Evolutionary conservation across 352 stramenopile species (phyloP).

Genomic region (Phytophthora nicotianae): DNA sequence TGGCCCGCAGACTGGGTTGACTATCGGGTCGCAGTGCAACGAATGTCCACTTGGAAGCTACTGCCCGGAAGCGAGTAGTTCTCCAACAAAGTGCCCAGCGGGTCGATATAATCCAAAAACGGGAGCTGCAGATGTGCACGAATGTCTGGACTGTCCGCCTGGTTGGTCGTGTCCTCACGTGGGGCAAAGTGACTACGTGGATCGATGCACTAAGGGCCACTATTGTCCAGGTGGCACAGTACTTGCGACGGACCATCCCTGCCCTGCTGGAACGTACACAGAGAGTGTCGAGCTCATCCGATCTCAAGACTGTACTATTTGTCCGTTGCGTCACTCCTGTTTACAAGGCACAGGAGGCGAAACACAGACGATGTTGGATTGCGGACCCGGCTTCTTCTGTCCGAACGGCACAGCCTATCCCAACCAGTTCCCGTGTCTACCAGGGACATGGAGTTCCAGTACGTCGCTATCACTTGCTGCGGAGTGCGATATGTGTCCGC

Average conservation of each 20-base stretch:
- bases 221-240: conserved; percentile 77
- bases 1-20: conserved; percentile 56
- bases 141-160: conserved; percentile 72
- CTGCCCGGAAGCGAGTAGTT: conserved; percentile 80
- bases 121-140: conserved; percentile 50
- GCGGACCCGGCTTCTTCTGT: conserved; percentile 79
- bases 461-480: conserved; percentile 56
- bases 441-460: conserved; percentile 88
- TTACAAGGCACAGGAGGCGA: conserved; percentile 74
- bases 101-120: conserved; percentile 76
- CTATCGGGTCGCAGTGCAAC: conserved; percentile 53
- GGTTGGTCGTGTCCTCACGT: conserved; percentile 79
- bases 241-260: conserved; percentile 58
- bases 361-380: conserved; percentile 71
- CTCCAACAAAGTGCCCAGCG: conserved; percentile 67
- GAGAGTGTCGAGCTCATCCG: conserved; percentile 69
- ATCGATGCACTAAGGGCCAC: conserved; percentile 70
- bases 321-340: conserved; percentile 74
- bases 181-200: conserved; percentile 60
- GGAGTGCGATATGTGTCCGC: conserved; percentile 84
- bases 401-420: conserved; percentile 74
- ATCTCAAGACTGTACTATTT: conserved; percentile 77
- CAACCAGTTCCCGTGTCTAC: conserved; percentile 81
- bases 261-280: conserved; percentile 79
- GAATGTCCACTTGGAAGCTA: conserved; percentile 77